Percentiles rank a stretch among this genome's conserved stretches.
Conservation (phyloP, 208 protist genomes). For the Trypanosoma cruzi region DNA sequence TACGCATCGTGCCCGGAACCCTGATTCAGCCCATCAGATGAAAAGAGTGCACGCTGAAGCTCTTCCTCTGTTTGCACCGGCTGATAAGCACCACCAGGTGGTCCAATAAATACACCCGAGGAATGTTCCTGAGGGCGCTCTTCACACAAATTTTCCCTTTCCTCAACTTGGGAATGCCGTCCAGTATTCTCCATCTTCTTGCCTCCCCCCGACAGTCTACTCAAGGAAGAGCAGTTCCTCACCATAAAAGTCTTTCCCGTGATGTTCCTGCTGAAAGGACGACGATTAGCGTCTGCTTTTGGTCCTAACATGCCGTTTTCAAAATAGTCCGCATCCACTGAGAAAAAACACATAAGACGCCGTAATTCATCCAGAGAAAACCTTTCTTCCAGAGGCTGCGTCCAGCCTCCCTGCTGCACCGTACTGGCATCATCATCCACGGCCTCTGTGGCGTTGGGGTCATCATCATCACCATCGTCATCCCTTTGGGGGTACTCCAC, state of each 20-base stretch:
- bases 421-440: neutral
- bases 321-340: neutral
- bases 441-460: neutral
- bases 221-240: neutral
- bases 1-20: slow-evolving; percentile 15
- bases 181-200: neutral
- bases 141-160: neutral
- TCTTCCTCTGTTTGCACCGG: slow-evolving; percentile 14
- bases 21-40: neutral
- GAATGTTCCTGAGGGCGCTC: neutral
- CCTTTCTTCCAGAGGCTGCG: slow-evolving; percentile 45
- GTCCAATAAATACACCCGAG: neutral
- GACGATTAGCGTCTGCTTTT: neutral
- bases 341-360: slow-evolving; percentile 53
- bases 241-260: neutral
- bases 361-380: slow-evolving; percentile 56
- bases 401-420: neutral
- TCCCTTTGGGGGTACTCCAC: neutral
- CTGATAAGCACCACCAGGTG: neutral
- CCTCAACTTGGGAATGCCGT: neutral
- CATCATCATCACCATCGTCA: neutral
- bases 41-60: slow-evolving; percentile 5
- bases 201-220: neutral
- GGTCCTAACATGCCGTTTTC: neutral
- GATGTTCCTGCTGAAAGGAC: neutral